Conservation (phyloP, 768 basidiomycete genomes). For the Cubamyces sp. region DNA sequence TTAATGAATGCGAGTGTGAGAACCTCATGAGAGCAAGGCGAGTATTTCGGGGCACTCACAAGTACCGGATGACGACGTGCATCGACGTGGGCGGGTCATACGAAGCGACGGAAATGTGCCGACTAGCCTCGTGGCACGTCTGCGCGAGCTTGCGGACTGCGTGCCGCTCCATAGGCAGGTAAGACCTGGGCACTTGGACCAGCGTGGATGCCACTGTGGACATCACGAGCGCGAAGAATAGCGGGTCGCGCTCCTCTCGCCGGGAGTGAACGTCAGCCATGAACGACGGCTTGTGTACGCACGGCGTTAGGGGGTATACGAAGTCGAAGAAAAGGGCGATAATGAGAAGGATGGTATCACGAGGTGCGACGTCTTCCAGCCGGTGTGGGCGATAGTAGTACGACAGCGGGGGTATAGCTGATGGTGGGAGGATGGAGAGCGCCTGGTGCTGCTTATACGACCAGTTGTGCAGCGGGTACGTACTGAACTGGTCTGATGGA, state of each 20-base stretch:
- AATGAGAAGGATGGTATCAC: constrained; percentile 80
- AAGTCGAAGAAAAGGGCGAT: constrained; percentile 92
- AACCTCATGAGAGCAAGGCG: constrained; percentile 4
- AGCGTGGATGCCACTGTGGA: constrained; percentile 86
- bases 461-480: constrained; percentile 73
- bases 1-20: constrained; percentile 35
- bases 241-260: constrained; percentile 84
- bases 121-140: constrained; percentile 80
- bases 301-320: constrained; percentile 89
- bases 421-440: constrained; percentile 48
- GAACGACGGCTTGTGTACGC: constrained; percentile 89
- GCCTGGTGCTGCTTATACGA: constrained; percentile 67
- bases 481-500: constrained; percentile 58
- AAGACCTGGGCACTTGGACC: constrained; percentile 86
- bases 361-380: constrained; percentile 80
- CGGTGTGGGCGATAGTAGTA: constrained; percentile 76
- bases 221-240: constrained; percentile 92
- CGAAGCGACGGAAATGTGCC: constrained; percentile 77
- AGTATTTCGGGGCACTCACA: constrained; percentile 54
- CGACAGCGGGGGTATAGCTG: constrained; percentile 59
- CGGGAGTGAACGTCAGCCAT: constrained; percentile 84
- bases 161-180: constrained; percentile 83
- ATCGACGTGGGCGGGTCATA: constrained; percentile 85
- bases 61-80: constrained; percentile 87
- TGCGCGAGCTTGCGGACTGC: constrained; percentile 86